Conservation (phyloP, 768 basidiomycete genomes). For the Russula ochroleuca region DNA sequence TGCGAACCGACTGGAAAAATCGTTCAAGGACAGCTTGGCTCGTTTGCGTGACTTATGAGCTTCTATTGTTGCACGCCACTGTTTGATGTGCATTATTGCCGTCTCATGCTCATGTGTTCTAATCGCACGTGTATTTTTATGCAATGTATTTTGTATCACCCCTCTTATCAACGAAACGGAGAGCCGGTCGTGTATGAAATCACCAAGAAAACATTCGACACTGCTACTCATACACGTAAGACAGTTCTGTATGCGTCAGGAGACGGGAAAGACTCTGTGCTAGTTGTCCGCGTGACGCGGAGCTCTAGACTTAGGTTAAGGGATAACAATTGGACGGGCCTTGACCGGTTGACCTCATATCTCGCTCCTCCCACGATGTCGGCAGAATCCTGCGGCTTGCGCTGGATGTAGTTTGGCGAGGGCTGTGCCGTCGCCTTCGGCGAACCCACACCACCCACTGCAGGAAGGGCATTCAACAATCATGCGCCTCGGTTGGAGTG, state of each 20-base stretch:
- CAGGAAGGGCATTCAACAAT: neutral
- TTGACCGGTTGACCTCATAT: constrained; percentile 38
- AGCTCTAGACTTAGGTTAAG: neutral
- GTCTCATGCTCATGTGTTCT: neutral
- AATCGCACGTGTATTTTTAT: constrained; percentile 26
- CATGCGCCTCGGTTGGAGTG: no score
- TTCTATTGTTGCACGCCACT: neutral
- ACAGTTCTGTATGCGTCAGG: no score
- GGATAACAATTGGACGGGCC: constrained; percentile 38
- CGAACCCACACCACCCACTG: neutral
- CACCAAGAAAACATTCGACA: no score
- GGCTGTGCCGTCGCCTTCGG: neutral
- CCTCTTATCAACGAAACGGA: neutral
- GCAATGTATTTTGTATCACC: constrained; percentile 14
- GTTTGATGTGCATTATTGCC: constrained; percentile 3
- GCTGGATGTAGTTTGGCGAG: constrained; percentile 51
- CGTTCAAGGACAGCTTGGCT: constrained; percentile 52
- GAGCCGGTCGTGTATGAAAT: neutral
- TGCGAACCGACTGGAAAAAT: constrained; percentile 79
- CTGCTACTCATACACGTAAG: neutral
- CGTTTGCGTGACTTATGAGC: constrained; percentile 25
- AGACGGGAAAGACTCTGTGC: constrained; percentile 36
- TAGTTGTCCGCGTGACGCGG: constrained; percentile 43
- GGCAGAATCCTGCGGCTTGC: constrained; percentile 63
- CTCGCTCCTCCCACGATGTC: constrained; percentile 57